Percentiles rank a stretch among this genome's conserved stretches.
Conservation (phyloP, 2,329 filamentous ascomycete genomes). For the Microascus cirrosus region DNA sequence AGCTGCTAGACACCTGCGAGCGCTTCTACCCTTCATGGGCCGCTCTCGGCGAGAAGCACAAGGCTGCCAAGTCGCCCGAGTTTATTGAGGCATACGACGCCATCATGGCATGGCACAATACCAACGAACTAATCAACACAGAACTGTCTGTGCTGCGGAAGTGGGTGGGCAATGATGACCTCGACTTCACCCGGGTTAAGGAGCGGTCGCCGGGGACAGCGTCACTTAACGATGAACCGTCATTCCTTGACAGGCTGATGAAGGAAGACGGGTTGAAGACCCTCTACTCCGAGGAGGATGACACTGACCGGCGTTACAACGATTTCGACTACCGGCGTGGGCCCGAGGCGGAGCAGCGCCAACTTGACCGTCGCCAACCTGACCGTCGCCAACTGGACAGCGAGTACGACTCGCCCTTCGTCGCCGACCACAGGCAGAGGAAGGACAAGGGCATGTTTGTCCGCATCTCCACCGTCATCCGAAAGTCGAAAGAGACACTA, state of each 20-base stretch:
- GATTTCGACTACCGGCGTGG: constrained; percentile 11
- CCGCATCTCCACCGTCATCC: constrained; percentile 74
- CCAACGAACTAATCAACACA: constrained; percentile 89
- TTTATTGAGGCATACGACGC: constrained; percentile 80
- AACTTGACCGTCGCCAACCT: too few relatives aligned
- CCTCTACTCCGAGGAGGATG: constrained; percentile 60
- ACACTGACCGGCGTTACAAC: constrained; percentile 8
- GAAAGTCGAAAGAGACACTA: constrained; percentile 84
- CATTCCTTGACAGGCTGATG: constrained; percentile 86
- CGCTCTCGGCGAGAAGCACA: constrained; percentile 63
- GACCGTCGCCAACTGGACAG: neutral
- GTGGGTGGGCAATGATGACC: constrained; percentile 93
- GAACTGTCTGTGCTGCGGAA: constrained; percentile 83
- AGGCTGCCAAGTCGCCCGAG: constrained; percentile 61
- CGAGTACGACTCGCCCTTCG: neutral
- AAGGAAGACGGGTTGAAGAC: constrained; percentile 94
- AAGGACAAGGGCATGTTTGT: constrained; percentile 63
- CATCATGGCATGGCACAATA: constrained; percentile 94
- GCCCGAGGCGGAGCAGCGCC: neutral
- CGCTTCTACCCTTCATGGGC: constrained; percentile 72
- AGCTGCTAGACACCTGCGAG: constrained; percentile 84
- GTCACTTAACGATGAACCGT: constrained; percentile 65
- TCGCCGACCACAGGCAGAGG: neutral
- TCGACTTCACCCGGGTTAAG: constrained; percentile 76
- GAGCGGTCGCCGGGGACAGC: constrained; percentile 51